Base-by-base conservation (phyloP, 306 rosid genomes). In the Potentilla sterilis region DNA sequence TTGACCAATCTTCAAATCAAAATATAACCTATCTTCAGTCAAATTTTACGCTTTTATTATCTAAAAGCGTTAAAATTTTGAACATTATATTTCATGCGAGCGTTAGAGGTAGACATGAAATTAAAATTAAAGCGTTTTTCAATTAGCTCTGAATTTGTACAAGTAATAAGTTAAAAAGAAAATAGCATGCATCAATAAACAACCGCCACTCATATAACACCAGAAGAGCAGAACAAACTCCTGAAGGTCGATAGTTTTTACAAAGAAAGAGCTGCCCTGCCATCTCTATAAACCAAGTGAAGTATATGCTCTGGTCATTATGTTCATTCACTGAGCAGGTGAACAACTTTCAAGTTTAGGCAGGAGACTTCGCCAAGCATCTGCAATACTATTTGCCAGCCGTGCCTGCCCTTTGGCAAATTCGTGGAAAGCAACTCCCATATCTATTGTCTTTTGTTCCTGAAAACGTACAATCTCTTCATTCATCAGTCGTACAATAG, bases 341-440 rank as follows among this genome's bases (percentile, higher is more conserved):
- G 93, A 86, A 75, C 90, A 86, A 24, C 89, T 83, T 68, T 96
- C 99, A 10, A 96, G 97, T 87, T 96, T 96, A 43, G 99, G 99
- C 66, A 92, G 90, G 75, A 96, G 90, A 86, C 98, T 92, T 80
- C 94, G 83, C 99, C 98, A 96, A 0, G 98, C 98, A 57, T 88
- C 96, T 2, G 98, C 99, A 61, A 92, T 88, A 43, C 89, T 80
- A 32, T 88, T 96, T 24, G 99, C 93, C 38, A 92, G 84, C 62
- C 92, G 96, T 5, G 97, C 97, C 86, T 96, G 99, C 28, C 99
- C 98, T 82, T 86, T 90, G 35, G 99, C 99, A 72, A 96, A 96
- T 85, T 92, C 98, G 19, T 96, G 97, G 83, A 96, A 96, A 76
- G 98, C 96, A 44, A 89, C 78, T 51, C 98, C 99, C 92, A 96